phyloP scores from a whole-genome alignment of 2,329 filamentous ascomycete species.

The Aspergillus sp. region DNA sequence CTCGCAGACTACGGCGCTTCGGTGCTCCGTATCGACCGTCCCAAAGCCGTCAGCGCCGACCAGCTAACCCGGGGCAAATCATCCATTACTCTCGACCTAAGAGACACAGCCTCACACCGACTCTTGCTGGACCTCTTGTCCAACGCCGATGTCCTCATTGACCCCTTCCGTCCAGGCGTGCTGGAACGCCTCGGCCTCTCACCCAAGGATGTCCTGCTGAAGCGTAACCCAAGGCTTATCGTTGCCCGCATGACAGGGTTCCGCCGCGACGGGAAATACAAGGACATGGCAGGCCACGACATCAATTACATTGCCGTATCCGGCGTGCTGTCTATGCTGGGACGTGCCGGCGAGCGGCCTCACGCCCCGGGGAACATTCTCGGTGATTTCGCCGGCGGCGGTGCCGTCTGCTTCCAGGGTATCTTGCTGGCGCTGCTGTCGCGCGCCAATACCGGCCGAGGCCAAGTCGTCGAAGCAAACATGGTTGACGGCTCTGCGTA shows the following conservation, averaged over 20 bases:
- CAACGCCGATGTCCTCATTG: conserved; percentile 76
- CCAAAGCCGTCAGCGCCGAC: conserved; percentile 59
- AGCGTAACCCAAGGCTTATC: conserved; percentile 71
- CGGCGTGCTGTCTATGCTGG: conserved; percentile 75
- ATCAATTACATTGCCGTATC: conserved; percentile 95
- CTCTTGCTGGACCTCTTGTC: conserved; percentile 67
- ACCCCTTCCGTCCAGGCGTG: conserved; percentile 89
- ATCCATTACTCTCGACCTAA: conserved; percentile 78
- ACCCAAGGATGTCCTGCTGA: conserved; percentile 64
- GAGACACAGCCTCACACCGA: conserved; percentile 61
- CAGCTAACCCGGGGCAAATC: conserved; percentile 77
- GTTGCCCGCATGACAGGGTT: conserved; percentile 89
- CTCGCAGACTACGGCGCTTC: conserved; percentile 86
- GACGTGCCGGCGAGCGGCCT: conserved; percentile 67
- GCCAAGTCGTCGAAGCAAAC: conserved; percentile 91
- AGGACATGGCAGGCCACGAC: conserved; percentile 87
- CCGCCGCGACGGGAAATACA: conserved; percentile 80
- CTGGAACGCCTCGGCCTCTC: conserved; percentile 80
- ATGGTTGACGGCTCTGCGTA: conserved; percentile 92
- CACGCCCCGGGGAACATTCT: conserved; percentile 80
- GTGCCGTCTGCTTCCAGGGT: conserved; percentile 76
- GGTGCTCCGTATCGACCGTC: conserved; percentile 80
- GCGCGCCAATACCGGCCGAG: conserved; percentile 62
- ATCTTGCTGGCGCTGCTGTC: conserved; percentile 76
- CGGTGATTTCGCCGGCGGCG: conserved; percentile 89